phyloP scores from a whole-genome alignment of 1,284 basidiomycete genomes.

The Ustilago cynodontis region DNA sequence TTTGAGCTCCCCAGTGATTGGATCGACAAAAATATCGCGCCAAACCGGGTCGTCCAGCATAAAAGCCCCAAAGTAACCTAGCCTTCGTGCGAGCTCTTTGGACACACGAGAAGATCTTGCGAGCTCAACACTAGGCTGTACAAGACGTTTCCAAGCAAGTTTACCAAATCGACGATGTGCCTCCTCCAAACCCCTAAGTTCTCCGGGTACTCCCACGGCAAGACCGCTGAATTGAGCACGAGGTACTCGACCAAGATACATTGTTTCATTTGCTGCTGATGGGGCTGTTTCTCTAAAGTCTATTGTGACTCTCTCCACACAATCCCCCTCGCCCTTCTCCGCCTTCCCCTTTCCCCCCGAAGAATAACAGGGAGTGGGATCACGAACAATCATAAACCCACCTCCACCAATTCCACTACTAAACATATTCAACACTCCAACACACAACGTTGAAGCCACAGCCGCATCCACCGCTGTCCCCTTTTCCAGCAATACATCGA shows the following conservation, averaged over 20 bases:
- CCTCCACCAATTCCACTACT: constrained; percentile 71
- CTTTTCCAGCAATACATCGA: constrained; percentile 74
- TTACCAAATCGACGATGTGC: constrained; percentile 63
- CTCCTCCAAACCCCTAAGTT: constrained; percentile 67
- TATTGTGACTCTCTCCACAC: constrained; percentile 67
- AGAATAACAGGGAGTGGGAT: constrained; percentile 75
- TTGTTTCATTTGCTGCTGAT: constrained; percentile 70
- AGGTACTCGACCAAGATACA: constrained; percentile 61
- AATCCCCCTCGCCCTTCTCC: constrained; percentile 12
- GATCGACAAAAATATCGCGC: constrained; percentile 71
- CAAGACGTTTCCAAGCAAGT: constrained; percentile 65
- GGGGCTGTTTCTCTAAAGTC: constrained; percentile 72
- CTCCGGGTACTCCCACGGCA: constrained; percentile 69
- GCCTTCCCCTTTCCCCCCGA: neutral
- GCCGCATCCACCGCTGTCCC: constrained; percentile 93
- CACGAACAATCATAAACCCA: constrained; percentile 62
- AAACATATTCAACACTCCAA: constrained; percentile 70
- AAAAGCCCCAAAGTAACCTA: constrained; percentile 69
- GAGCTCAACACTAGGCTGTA: constrained; percentile 64
- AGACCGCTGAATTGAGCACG: constrained; percentile 61
- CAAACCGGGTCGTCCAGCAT: constrained; percentile 63
- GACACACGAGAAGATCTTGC: constrained; percentile 60
- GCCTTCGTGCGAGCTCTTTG: constrained; percentile 52
- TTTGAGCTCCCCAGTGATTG: constrained; percentile 71
- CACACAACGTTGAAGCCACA: constrained; percentile 74